Evolutionary conservation across 768 basidiomycete genomes (phyloP), one percentile per base, ranked within the genome.

Genomic region (Mycena leptocephala): DNA sequence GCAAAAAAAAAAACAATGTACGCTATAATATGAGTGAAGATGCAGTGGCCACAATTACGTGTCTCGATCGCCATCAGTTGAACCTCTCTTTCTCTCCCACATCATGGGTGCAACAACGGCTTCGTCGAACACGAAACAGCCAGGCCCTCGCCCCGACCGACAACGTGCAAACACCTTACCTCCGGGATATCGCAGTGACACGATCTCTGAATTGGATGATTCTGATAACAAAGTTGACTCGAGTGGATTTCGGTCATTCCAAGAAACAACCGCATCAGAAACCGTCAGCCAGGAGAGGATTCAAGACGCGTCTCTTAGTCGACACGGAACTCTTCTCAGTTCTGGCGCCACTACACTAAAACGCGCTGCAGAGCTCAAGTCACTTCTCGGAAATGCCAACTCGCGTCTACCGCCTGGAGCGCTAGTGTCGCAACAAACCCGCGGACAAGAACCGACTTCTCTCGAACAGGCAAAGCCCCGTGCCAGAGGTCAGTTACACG

Each of bases 381-480:
- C 89, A 37, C 88, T 95, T 64, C 88, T 95, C 9, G 95, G 95
- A 16, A 90, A 93, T 80, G 85, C 90, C 0, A 84, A 88, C 70
- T 88, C 92, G 30, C 89, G 90, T 51, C 83, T 95, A 46, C 92
- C 90, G 81, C 81, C 89, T 35, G 90, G 91, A 14, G 89, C 92
- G 22, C 85, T 86, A 6, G 78, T 93, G 37, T 77, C 87, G 30
- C 87, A 72, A 28, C 77, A 72, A 67, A 61, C 41, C 56, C 55
- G 72, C 69, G 77, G 79, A 55, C 70, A 81, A 58, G 81, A 84
- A 39, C 76, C 82, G 16, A 87, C 92, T 26, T 82, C 85, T 2
- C 85, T 96, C 46, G 96, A 96, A 82, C 94, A 95, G 80, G 93
- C 95, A 6, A 93, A 92, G 79, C 81, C 91, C 18, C 91, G 90